Evolutionary conservation across 2,329 filamentous ascomycete genomes (phyloP), one percentile per base, ranked within the genome.

Genomic region (Helotiales sp.): DNA sequence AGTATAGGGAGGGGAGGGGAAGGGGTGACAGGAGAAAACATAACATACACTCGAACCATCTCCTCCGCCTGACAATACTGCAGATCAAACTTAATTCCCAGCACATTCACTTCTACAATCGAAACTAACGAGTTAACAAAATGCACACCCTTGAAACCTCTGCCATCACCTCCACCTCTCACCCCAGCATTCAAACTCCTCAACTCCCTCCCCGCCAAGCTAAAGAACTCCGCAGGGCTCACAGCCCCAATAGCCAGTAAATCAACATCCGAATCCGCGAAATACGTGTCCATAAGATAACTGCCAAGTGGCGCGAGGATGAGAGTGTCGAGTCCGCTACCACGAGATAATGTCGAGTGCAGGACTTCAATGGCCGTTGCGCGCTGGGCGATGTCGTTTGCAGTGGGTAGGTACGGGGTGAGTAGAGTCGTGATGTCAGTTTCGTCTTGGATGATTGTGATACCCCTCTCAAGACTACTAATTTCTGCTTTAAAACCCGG

Each of bases 31-130:
- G 3, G 6, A 40, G 34, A 13, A 40, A 40, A 7, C 34, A 40
- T 0, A 24, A 47, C 58, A 67, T 75, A 82, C 80, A 80, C 82
- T 74, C 88, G 82, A 2, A 86, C 81, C 50, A 91, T 79, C 32
- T 79, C 79, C 2, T 82, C 79, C 1, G 89, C 86, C 6, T 87
- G 83, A 70, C 88, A 91, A 74, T 92, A 92, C 68, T 91, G 89
- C 58, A 92, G 78, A 74, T 91, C 87, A 72, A 90, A 81, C 68
- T 82, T 87, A 71, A 91, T 79, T 10, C 82, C 84, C 3, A 78
- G 75, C n/a, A 90, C 79, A 49, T 85, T 83, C 4, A 91, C 78
- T 71, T 91, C 87, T 5, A 91, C 80, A 86, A 90, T 90, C 0
- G 84, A 87, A 8, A 71, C 70, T 3, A 71, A 37, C 15, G 68